These are phyloP conservation scores for Trichoderma sp. DNA, from an alignment of 2,329 filamentous ascomycete species.

Conservation along the genomic window DNA sequence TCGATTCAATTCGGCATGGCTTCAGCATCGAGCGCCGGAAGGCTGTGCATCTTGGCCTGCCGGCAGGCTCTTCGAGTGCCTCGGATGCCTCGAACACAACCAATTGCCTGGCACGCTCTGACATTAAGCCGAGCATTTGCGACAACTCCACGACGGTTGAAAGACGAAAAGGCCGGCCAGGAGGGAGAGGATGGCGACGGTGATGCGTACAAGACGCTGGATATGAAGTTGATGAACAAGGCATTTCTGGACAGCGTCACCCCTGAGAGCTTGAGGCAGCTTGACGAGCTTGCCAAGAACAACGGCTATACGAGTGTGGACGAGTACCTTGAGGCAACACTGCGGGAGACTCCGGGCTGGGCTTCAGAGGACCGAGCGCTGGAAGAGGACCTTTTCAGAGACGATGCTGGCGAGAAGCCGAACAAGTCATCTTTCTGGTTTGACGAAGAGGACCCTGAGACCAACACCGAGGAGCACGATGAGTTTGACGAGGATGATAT, in stretches of 20 bases:
- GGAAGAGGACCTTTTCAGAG: constrained; percentile 31
- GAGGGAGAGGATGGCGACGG: constrained; percentile 27
- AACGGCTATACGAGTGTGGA: constrained; percentile 36
- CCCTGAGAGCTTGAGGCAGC: constrained; percentile 32
- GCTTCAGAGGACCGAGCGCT: constrained; percentile 33
- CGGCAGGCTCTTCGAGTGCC: constrained; percentile 30
- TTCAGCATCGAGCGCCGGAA: constrained; percentile 38
- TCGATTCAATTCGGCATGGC: constrained; percentile 35
- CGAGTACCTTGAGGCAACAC: constrained; percentile 29
- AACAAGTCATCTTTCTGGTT: constrained; percentile 47
- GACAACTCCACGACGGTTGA: constrained; percentile 32
- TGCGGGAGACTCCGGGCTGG: constrained; percentile 32
- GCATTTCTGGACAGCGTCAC: constrained; percentile 31
- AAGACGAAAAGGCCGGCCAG: constrained; percentile 24
- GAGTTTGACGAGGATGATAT: constrained; percentile 81
- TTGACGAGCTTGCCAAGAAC: constrained; percentile 37
- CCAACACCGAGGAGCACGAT: constrained; percentile 51
- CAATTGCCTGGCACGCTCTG: constrained; percentile 25
- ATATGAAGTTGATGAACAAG: constrained; percentile 33
- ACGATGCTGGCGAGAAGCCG: constrained; percentile 33
- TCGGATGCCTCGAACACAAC: constrained; percentile 26
- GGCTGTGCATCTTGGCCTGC: constrained; percentile 37
- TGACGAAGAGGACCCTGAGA: constrained; percentile 48
- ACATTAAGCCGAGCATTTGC: constrained; percentile 31
- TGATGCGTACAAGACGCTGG: constrained; percentile 25